Evolutionary conservation across 2,329 filamentous ascomycete genomes (phyloP), one percentile per base, ranked within the genome.

Genomic region (Claviceps africana): DNA sequence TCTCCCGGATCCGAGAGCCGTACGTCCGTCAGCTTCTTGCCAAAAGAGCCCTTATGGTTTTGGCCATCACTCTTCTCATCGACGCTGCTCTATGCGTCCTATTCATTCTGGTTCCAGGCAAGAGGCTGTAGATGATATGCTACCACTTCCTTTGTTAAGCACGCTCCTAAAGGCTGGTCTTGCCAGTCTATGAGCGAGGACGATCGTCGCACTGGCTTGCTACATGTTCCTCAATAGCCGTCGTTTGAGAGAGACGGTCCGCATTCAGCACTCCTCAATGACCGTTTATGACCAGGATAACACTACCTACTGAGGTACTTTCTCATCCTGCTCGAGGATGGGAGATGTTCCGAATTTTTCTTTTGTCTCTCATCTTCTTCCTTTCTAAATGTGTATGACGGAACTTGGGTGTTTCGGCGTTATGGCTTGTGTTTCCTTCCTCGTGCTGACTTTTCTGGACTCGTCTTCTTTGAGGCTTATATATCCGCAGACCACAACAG

Each of bases 61-160:
- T 96, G 15, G 73, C 80, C 9, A 77, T 93, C 56, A 90, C 90
- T 31, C 65, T 83, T 30, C 65, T 94, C 33, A 75, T 94, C 51
- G 87, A 91, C 57, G 82, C 87, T 3, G 87, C 82, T n/a, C 71
- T 97, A 15, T 88, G 87, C 61, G 78, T 93, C 53, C 73, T 98
- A 28, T 98, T 98, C 72, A 90, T 96, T 60, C 83, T 98, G 54
- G 93, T 98, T 4, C 93, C 93, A 1, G 91, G 93, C 51, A 94
- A 86, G 65, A 76, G 86, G 55, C 75, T 94, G 45, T 93, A 65
- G 71, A 51, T 43, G 48, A 22, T 13, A 21, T 28, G 45, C 11
- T 25, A 15, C 22, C 15, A 8, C 31, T 35, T 47, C 21, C 9
- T 39, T 44, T 44, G 25, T 28, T 28, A 6, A 25, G 21, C 42